Evolutionary conservation across 2,329 filamentous ascomycete species (phyloP), one percentile per base, ranked within the genome.

Genomic region (Diaporthe sp.): DNA sequence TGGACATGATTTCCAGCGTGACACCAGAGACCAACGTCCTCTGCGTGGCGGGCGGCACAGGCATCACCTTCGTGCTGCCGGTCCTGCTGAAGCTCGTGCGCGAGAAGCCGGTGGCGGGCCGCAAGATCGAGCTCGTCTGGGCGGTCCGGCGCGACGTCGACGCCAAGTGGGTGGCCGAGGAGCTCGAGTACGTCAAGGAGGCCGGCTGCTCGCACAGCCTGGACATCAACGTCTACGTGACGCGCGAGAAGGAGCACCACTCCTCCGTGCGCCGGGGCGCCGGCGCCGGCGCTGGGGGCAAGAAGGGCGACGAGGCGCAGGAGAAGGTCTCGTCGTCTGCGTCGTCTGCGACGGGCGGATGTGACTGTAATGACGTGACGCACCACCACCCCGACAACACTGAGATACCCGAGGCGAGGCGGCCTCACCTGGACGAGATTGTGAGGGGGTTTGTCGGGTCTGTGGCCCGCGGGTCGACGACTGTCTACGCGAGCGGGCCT

Each of bases 61-160:
- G 90, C 5, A 87, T 92, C 46, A 89, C 89, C 0, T 90, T 89
- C 78, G 87, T 90, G 0, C 84, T 91, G 0, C 90, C 90, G 0
- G 81, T 89, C 0, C 82, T 91, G 0, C 81, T 91, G 25, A 81
- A 80, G 61, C 78, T 85, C 13, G 78, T 84, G 22, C 76, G 81
- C 73, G 81, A 81, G 17, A 77, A 77, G 28, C 77, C 55, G 25
- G 76, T 22, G 2, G 81, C 82, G 37, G 82, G 87, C 72, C 84
- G 87, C 70, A 87, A 85, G 75, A 81, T 93, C 2, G 89, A 92
- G 78, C 88, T 94, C n/a, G 84, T 93, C 74, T 94, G 92, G 92
- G 88, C 89, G 2, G 85, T 94, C 51, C 87, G 91, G 19, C 87
- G 88, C 55, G 83, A 84, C 9, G 80, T 82, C 9, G 89, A 94